A percentile compares a stretch with the other conserved stretches of the same genome.
phyloP scores from a whole-genome alignment of 2,329 filamentous ascomycete species.

The Aspergillus pseudoterreus region DNA sequence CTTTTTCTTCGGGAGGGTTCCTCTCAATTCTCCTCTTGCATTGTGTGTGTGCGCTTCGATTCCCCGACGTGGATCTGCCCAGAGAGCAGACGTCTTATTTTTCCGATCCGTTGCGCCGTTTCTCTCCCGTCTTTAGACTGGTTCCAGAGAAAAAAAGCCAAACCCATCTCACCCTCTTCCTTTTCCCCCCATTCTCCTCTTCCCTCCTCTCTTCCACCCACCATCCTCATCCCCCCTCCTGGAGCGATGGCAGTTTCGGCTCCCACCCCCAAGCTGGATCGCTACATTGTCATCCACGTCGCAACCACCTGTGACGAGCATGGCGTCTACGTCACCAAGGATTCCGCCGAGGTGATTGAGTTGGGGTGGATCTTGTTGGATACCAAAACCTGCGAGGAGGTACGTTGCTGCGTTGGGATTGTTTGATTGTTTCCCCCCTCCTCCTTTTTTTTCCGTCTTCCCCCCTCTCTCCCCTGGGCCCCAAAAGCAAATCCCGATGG shows the following conservation, averaged over 20 bases:
- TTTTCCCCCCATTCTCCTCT: slow-evolving; percentile 7
- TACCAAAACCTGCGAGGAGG: slow-evolving; percentile 87
- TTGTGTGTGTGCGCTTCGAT: background rate
- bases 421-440: slow-evolving; percentile 1
- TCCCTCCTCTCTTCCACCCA: slow-evolving; percentile 15
- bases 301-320: slow-evolving; percentile 99
- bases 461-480: background rate
- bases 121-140: background rate
- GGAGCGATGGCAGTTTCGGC: slow-evolving; percentile 43
- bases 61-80: slow-evolving; percentile 1
- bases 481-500: background rate
- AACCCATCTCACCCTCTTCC: background rate
- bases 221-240: slow-evolving; percentile 18
- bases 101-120: slow-evolving; percentile 15
- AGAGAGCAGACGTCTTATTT: slow-evolving; percentile 7
- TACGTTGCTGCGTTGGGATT: slow-evolving; percentile 38
- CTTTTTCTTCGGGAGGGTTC: slow-evolving; percentile 7
- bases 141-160: background rate
- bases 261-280: slow-evolving; percentile 74
- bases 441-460: background rate
- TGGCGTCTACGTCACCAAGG: slow-evolving; percentile 98
- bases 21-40: slow-evolving; percentile 2
- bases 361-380: slow-evolving; percentile 96
- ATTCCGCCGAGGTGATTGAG: slow-evolving; percentile 98
- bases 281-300: slow-evolving; percentile 97